A percentile compares a stretch with the other conserved stretches of the same genome.
Conservation (phyloP, 208 protist species). For the Acanthamoeba healyi region DNA sequence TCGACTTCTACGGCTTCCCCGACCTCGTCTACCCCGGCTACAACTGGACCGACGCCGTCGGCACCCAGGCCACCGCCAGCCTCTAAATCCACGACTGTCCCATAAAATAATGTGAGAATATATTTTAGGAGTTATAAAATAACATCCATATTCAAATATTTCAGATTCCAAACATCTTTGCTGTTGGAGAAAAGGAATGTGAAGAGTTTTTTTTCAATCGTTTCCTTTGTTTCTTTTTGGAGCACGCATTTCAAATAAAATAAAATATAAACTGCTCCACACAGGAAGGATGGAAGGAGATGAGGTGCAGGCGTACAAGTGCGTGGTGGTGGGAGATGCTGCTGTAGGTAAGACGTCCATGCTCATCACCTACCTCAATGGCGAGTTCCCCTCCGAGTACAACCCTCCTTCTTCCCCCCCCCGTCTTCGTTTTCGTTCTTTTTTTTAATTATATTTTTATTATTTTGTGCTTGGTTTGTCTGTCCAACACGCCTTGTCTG, state of each 20-base stretch:
- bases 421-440: not conserved
- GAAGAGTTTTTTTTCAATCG: too few species aligned
- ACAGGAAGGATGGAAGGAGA: not conserved
- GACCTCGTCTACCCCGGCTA: conserved; percentile 54
- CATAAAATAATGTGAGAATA: too few species aligned
- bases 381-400: conserved; percentile 38
- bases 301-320: not conserved
- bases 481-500: not conserved
- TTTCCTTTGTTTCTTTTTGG: too few species aligned
- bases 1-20: conserved; percentile 46
- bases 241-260: too few species aligned
- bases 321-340: conserved; percentile 59
- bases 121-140: too few species aligned
- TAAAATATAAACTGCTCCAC: too few species aligned
- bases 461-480: not conserved
- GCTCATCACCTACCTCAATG: conserved; percentile 43
- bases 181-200: too few species aligned
- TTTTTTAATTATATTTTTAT: too few species aligned
- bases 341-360: conserved; percentile 52
- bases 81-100: not conserved
- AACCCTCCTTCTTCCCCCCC: not conserved
- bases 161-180: too few species aligned
- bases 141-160: too few species aligned
- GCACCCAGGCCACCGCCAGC: conserved; percentile 1
- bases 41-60: conserved; percentile 45